Conservation (phyloP, 805 yeast species). For the Lachancea sp. region DNA sequence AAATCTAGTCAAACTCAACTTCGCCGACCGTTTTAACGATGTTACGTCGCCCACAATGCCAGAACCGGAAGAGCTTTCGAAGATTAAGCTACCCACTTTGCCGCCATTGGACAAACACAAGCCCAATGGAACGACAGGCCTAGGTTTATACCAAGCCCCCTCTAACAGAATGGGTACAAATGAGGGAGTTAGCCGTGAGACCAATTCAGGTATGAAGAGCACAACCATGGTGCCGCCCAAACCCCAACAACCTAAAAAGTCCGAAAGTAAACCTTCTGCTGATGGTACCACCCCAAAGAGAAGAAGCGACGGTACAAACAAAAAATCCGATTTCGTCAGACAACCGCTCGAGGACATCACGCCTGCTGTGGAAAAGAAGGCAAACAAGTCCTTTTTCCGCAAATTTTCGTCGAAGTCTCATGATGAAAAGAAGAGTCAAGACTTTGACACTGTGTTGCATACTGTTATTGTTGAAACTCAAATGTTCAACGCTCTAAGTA, state of each 20-base stretch:
- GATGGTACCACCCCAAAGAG: conserved; percentile 4
- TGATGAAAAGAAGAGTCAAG: conserved; percentile 11
- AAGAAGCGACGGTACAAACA: conserved; percentile 12
- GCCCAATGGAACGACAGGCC: conserved; percentile 17
- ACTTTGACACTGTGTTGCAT: conserved; percentile 21
- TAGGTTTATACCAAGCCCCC: conserved; percentile 27
- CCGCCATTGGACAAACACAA: conserved; percentile 26
- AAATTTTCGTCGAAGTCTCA: conserved; percentile 27
- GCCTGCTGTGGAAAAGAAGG: conserved; percentile 16
- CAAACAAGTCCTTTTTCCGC: conserved; percentile 31
- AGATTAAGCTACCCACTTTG: conserved; percentile 24
- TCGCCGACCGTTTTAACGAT: conserved; percentile 35
- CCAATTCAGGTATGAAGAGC: conserved; percentile 5
- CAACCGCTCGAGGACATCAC: conserved; percentile 18
- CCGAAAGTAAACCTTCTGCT: neutral
- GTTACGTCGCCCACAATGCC: neutral
- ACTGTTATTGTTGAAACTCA: conserved; percentile 40
- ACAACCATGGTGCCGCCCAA: conserved; percentile 23
- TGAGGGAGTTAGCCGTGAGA: neutral
- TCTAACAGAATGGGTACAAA: conserved; percentile 9
- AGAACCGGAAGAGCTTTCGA: conserved; percentile 6
- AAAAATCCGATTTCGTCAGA: conserved; percentile 6
- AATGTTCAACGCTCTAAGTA: conserved; percentile 56
- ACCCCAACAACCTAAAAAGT: neutral
- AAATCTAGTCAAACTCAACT: conserved; percentile 31